These are phyloP conservation scores for Mycogone perniciosa DNA, from an alignment of 2,329 filamentous ascomycete genomes.

Conservation along the genomic window DNA sequence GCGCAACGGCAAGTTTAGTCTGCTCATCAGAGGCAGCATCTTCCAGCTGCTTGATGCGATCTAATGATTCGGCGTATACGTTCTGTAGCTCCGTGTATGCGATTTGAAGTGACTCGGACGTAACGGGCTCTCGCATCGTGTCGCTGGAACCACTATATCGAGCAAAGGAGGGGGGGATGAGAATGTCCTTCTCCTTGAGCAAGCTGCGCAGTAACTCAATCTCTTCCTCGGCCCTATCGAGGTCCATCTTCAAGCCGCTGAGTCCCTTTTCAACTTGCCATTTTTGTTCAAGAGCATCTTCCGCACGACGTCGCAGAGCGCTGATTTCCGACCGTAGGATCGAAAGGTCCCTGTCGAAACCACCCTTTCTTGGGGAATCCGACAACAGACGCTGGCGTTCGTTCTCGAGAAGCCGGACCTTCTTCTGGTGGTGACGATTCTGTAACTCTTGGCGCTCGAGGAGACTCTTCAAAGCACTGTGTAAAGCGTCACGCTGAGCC, in stretches of 20 bases:
- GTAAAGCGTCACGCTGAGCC: slow-evolving; percentile 85
- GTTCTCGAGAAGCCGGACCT: slow-evolving; percentile 65
- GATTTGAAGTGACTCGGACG: slow-evolving; percentile 64
- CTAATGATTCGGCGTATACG: slow-evolving; percentile 60
- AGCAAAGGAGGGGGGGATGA: slow-evolving; percentile 56
- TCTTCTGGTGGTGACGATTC: slow-evolving; percentile 76
- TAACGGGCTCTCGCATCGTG: slow-evolving; percentile 38
- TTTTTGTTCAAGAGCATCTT: slow-evolving; percentile 91
- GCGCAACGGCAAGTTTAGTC: slow-evolving; percentile 55
- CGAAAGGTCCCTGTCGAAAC: slow-evolving; percentile 78
- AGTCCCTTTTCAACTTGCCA: slow-evolving; percentile 93
- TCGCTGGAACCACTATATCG: slow-evolving; percentile 34
- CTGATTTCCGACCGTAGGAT: slow-evolving; percentile 79
- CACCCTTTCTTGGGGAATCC: slow-evolving; percentile 63
- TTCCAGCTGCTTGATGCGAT: slow-evolving; percentile 61
- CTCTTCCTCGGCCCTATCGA: slow-evolving; percentile 91
- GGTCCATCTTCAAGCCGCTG: slow-evolving; percentile 85
- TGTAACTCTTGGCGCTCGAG: slow-evolving; percentile 82
- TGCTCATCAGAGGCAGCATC: slow-evolving; percentile 47
- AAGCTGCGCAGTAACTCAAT: slow-evolving; percentile 74
- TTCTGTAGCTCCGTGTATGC: slow-evolving; percentile 71
- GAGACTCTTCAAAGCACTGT: slow-evolving; percentile 77
- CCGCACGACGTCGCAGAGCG: slow-evolving; percentile 74
- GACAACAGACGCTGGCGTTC: slow-evolving; percentile 71
- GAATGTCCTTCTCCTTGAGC: slow-evolving; percentile 75